A percentile compares a stretch with the other conserved stretches of the same genome.
These are phyloP conservation scores for Coemansia sp. DNA, from an alignment of 192 early-diverging fungal species.

Conservation along the genomic window DNA sequence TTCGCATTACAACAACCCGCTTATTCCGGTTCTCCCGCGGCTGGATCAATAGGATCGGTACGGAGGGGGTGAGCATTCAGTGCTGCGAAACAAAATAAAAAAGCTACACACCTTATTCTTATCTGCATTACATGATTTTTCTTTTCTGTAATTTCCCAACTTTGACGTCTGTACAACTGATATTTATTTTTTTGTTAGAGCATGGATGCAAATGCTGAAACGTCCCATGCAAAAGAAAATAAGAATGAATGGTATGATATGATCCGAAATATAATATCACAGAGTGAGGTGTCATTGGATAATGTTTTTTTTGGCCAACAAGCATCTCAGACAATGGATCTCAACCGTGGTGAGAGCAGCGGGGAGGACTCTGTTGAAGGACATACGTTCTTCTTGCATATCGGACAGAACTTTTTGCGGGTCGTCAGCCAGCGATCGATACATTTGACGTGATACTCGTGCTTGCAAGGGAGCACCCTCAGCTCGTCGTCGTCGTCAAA, in stretches of 20 bases:
- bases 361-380: slow-evolving; percentile 42
- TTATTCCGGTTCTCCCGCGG: slow-evolving; percentile 53
- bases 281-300: background rate
- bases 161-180: background rate
- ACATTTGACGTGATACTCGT: slow-evolving; percentile 87
- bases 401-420: slow-evolving; percentile 76
- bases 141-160: background rate
- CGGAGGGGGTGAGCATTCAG: background rate
- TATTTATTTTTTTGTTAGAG: background rate
- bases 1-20: slow-evolving; percentile 48
- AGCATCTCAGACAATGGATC: slow-evolving; percentile 32
- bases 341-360: slow-evolving; percentile 42
- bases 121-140: too few species aligned
- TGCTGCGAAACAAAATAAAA: background rate
- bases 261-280: background rate
- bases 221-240: background rate
- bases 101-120: too few species aligned
- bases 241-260: background rate
- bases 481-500: slow-evolving; percentile 79
- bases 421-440: slow-evolving; percentile 92
- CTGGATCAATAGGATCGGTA: slow-evolving; percentile 19
- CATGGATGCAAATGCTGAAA: background rate
- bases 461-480: slow-evolving; percentile 81
- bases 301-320: background rate
- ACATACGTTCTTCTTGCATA: slow-evolving; percentile 73